Conservation (phyloP, 2,329 filamentous ascomycete genomes). For the Thyridium curvatum region DNA sequence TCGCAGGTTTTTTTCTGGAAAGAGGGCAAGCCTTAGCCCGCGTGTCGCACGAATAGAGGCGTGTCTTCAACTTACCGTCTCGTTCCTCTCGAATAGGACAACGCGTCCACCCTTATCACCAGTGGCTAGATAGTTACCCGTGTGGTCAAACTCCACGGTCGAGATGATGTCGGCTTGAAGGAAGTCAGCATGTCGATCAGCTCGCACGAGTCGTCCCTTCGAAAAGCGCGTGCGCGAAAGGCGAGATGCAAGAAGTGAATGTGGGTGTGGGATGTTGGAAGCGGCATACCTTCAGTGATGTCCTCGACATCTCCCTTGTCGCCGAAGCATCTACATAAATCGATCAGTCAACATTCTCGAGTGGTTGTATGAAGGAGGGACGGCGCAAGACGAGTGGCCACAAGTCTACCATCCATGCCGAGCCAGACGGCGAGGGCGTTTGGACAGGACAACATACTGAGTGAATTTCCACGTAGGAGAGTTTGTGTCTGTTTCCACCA, state of each 20-base stretch:
- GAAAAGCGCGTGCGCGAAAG: not conserved
- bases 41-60: not conserved
- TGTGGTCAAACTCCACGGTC: conserved; percentile 86
- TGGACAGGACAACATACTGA: conserved; percentile 76
- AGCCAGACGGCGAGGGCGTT: too few relatives aligned
- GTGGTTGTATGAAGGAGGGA: conserved; percentile 3
- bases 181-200: conserved; percentile 16
- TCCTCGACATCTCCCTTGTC: conserved; percentile 99
- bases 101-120: conserved; percentile 84
- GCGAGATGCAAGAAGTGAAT: too few relatives aligned
- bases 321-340: conserved; percentile 76
- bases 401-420: too few relatives aligned
- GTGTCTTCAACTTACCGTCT: conserved; percentile 65
- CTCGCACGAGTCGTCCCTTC: conserved; percentile 1
- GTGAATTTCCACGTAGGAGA: conserved; percentile 99
- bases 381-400: too few relatives aligned
- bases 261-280: too few relatives aligned
- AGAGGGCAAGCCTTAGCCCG: conserved; percentile 21
- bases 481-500: conserved; percentile 93
- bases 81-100: conserved; percentile 86
- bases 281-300: conserved; percentile 80
- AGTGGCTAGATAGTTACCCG: conserved; percentile 83
- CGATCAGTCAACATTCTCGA: not conserved
- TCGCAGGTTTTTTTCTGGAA: conserved; percentile 98
- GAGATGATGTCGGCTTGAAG: conserved; percentile 78